Base-by-base conservation (phyloP, 345 rosid species). In the Carallia pectinifolia region DNA sequence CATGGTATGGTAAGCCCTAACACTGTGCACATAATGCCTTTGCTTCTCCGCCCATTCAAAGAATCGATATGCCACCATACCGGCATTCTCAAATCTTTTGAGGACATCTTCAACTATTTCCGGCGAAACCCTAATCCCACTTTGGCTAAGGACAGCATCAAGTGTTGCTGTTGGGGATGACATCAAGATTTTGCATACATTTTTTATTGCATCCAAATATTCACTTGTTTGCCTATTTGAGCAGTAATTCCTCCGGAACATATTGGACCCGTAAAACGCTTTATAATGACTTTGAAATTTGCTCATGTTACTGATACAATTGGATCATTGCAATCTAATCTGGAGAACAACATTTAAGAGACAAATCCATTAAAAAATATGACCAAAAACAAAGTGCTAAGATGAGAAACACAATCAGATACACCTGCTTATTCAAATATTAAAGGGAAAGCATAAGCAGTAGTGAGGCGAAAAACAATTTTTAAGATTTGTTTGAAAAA, bases 11-110 rank as follows among this genome's bases (percentile, higher is more conserved):
- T 86, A 89, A 6, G 94, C 92, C 69, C 84, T 83, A 23, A 88
- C 71, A 15, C 88, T 91, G 62, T 87, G 97, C 30, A 76, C 76
- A 69, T 85, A 91, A 70, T 83, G 85, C 39, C 89, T 74, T 67
- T 91, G 98, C 84, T 91, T 91, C 76, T 82, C 96, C n/a, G 91
- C 88, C 98, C 98, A 93, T n/a, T 88, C 86, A 29, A 93, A 93
- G 83, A 93, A 91, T 12, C 90, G 81, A 75, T 88, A 91, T 0
- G 97, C 94, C 59, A 85, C 65, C 82, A 88, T 80, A 64, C 98
- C 98, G n/a, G 97, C 96, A 80, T 93, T 91, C 79, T 80, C 81
- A 30, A 87, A 89, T 67, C 83, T 82, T 53, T 81, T 81, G 16
- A 93, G 86, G 39, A 93, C 88, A 68, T 80, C 74, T 78, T 91